Evolutionary conservation across 805 yeast species (phyloP), one percentile per base, ranked within the genome.

Genomic region (Teunomyces panamensis): DNA sequence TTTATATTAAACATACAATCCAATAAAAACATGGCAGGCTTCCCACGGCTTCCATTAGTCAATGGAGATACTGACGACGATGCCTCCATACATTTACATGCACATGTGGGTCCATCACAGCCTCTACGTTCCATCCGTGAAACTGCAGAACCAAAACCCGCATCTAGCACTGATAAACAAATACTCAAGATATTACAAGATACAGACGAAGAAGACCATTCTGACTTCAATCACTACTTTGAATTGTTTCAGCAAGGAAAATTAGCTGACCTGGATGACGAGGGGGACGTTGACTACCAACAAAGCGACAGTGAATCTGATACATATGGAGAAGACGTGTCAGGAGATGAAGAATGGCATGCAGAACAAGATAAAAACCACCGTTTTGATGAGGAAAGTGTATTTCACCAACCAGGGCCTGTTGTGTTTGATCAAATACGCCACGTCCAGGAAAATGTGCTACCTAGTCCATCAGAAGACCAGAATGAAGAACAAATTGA

Each of bases 21-120:
- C 24, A 10, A 20, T 24, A 16, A 20, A 17, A 20, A 35, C 14
- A 53, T 53, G 56, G 45, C 47, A 14, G 53, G 52, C 16, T 72
- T 71, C 45, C 73, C 75, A 4, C 55, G 56, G 32, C 58, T 71
- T n/a, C 77, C 76, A 3, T 51, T 51, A 4, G 56, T 69, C 3
- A 57, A 62, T 30, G 75, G 74, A 1, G 74, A 68, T 42, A 68
- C 74, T 1, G 76, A 70, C 46, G 76, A 73, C 32, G 75, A 71
- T 36, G 69, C 67, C 0, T 71, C 77, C 17, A 67, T 72, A 32
- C 77, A 73, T 53, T 55, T 70, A 26, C 59, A 67, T 48, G 58
- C 64, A 30, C 59, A 56, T 7, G 68, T 73, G 3, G 75, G 75
- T 1, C 73, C 71, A 1, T 63, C 75, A 1, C 54, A 56, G 10